Conservation (phyloP, 2,329 filamentous ascomycete genomes). For the Aspergillus sp. region DNA sequence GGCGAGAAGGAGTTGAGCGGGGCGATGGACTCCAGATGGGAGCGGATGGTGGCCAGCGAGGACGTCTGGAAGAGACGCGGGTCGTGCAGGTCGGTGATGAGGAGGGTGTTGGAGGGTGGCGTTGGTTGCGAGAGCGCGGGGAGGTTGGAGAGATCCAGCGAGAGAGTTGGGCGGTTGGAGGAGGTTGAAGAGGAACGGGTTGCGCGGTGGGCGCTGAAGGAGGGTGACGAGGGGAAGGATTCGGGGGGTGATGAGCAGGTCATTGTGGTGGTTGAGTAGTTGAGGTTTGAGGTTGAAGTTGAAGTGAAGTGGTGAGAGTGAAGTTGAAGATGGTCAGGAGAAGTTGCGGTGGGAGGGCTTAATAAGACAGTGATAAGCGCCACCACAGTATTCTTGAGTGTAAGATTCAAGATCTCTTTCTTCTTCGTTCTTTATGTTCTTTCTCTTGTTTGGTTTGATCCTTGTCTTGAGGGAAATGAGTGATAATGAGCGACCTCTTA, state of each 20-base stretch:
- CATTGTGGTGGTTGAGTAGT: slow-evolving; percentile 16
- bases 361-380: too few relatives aligned
- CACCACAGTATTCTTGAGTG: too few relatives aligned
- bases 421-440: too few relatives aligned
- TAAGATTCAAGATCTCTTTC: too few relatives aligned
- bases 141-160: slow-evolving; percentile 45
- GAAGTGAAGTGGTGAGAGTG: background rate
- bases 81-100: slow-evolving; percentile 49
- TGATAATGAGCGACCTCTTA: too few relatives aligned
- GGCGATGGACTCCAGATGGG: slow-evolving; percentile 40
- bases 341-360: too few relatives aligned
- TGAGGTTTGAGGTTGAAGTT: slow-evolving; percentile 4
- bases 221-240: slow-evolving; percentile 24
- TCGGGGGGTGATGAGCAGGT: slow-evolving; percentile 20
- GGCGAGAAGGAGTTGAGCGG: slow-evolving; percentile 51
- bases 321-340: background rate
- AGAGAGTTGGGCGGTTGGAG: slow-evolving; percentile 36
- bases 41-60: slow-evolving; percentile 42
- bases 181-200: slow-evolving; percentile 22
- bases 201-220: slow-evolving; percentile 18
- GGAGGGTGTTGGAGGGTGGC: slow-evolving; percentile 50
- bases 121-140: slow-evolving; percentile 45
- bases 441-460: too few relatives aligned
- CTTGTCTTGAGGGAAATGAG: too few relatives aligned
- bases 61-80: slow-evolving; percentile 46